These are phyloP conservation scores for Stellera chamaejasme DNA, from an alignment of 345 rosid genomes.

Conservation along the genomic window DNA sequence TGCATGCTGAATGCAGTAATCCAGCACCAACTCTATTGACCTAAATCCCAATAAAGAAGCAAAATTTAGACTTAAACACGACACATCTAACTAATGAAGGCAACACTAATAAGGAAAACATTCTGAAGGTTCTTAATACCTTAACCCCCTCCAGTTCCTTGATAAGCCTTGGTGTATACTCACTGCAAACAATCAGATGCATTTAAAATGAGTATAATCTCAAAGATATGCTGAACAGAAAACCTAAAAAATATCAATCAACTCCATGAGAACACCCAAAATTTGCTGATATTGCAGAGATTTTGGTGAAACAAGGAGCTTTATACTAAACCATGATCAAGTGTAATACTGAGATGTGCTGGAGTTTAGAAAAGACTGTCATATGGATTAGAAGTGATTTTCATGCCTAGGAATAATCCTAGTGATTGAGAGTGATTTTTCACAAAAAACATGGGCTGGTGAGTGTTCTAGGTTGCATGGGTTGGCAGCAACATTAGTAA, in stretches of 20 bases:
- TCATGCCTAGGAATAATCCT: too few relatives aligned
- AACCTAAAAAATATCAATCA: not conserved
- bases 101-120: conserved; percentile 9
- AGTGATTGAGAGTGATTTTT: too few relatives aligned
- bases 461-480: too few relatives aligned
- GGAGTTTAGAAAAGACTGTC: too few relatives aligned
- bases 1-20: conserved; percentile 79
- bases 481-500: too few relatives aligned
- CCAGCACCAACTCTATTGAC: conserved; percentile 80
- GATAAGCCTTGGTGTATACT: conserved; percentile 87
- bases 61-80: conserved; percentile 12
- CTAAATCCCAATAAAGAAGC: conserved; percentile 28
- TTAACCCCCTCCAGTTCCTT: conserved; percentile 76
- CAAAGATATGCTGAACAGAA: conserved; percentile 13
- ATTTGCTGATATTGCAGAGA: not conserved
- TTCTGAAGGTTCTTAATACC: conserved; percentile 32
- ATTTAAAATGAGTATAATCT: not conserved
- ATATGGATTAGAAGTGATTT: too few relatives aligned
- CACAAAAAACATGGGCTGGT: too few relatives aligned
- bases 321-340: too few relatives aligned
- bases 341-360: too few relatives aligned
- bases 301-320: conserved; percentile 3
- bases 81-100: conserved; percentile 6
- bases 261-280: too few relatives aligned
- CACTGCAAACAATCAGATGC: conserved; percentile 45